Evolutionary conservation across 805 yeast genomes (phyloP).

Genomic region (Saccharomycopsis sp.): DNA sequence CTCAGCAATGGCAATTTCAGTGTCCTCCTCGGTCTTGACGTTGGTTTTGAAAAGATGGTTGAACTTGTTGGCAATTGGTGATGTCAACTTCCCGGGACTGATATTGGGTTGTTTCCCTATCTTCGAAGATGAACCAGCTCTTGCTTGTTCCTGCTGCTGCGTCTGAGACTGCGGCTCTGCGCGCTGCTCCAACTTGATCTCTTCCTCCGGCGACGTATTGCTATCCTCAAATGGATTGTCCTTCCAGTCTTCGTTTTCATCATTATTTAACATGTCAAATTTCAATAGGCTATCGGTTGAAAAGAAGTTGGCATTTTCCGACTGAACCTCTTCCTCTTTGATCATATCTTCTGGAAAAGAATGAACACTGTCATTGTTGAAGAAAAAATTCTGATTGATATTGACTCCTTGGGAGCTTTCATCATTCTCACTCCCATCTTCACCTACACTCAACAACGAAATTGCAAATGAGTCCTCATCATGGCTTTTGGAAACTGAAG

Average conservation of each 20-base stretch:
- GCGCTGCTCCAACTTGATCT: too few relatives aligned
- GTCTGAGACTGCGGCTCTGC: too few relatives aligned
- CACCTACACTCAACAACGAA: conserved; percentile 6
- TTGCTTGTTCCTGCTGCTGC: too few relatives aligned
- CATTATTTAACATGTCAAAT: conserved; percentile 5
- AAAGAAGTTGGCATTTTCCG: background rate
- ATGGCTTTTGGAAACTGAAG: background rate
- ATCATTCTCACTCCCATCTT: conserved; percentile 1
- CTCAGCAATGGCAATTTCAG: background rate
- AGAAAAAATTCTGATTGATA: conserved; percentile 4
- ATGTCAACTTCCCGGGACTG: too few relatives aligned
- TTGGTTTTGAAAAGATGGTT: conserved; percentile 1
- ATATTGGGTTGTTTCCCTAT: too few relatives aligned
- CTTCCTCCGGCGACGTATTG: too few relatives aligned
- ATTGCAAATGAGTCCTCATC: conserved; percentile 4
- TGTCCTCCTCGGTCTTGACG: background rate
- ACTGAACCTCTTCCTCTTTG: background rate
- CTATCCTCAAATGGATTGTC: conserved; percentile 10
- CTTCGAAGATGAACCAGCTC: too few relatives aligned
- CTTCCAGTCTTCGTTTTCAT: conserved; percentile 12
- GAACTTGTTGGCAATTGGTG: background rate
- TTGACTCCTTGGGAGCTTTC: background rate
- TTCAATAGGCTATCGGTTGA: background rate
- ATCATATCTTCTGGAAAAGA: conserved; percentile 4
- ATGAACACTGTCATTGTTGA: conserved; percentile 11